Percentiles rank a stretch among this genome's conserved stretches.
These are phyloP conservation scores for Hymenoscyphus linearis DNA, from an alignment of 2,329 filamentous ascomycete genomes.

Conservation along the genomic window DNA sequence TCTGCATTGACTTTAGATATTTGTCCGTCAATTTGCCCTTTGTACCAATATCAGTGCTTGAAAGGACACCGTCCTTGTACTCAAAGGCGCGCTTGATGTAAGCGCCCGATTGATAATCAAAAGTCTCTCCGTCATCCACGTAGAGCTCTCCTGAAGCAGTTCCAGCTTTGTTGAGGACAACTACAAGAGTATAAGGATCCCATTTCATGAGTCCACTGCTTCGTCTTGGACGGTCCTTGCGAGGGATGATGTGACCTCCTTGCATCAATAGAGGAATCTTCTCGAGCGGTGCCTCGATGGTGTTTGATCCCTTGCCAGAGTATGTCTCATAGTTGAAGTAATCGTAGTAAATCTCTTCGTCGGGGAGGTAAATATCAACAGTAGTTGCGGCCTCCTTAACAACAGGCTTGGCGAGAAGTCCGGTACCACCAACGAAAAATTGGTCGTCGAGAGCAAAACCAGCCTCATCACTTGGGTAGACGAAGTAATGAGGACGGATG, in stretches of 20 bases:
- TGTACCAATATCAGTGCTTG: conserved; percentile 60
- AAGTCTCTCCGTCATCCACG: conserved; percentile 88
- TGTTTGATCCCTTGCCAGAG: conserved; percentile 62
- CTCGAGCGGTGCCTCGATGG: conserved; percentile 72
- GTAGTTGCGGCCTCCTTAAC: conserved; percentile 68
- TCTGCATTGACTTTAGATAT: conserved; percentile 74
- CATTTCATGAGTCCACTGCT: conserved; percentile 86
- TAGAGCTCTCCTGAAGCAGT: conserved; percentile 81
- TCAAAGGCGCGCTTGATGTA: conserved; percentile 82
- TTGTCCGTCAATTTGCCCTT: conserved; percentile 57
- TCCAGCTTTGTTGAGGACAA: conserved; percentile 62
- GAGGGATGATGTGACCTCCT: conserved; percentile 85
- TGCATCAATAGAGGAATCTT: conserved; percentile 88
- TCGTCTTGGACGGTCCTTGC: conserved; percentile 80
- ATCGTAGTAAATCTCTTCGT: conserved; percentile 87
- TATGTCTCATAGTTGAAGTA: conserved; percentile 85
- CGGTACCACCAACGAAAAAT: conserved; percentile 82
- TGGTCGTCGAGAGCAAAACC: conserved; percentile 92
- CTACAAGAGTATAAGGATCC: conserved; percentile 89
- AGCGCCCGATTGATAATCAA: conserved; percentile 78
- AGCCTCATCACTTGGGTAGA: conserved; percentile 76
- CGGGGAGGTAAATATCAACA: conserved; percentile 80
- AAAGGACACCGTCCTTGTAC: conserved; percentile 55
- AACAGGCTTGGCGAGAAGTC: conserved; percentile 88
- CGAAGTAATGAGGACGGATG: conserved; percentile 87